phyloP scores from a whole-genome alignment of 257 asterid species.

The Gynochthodes officinalis region DNA sequence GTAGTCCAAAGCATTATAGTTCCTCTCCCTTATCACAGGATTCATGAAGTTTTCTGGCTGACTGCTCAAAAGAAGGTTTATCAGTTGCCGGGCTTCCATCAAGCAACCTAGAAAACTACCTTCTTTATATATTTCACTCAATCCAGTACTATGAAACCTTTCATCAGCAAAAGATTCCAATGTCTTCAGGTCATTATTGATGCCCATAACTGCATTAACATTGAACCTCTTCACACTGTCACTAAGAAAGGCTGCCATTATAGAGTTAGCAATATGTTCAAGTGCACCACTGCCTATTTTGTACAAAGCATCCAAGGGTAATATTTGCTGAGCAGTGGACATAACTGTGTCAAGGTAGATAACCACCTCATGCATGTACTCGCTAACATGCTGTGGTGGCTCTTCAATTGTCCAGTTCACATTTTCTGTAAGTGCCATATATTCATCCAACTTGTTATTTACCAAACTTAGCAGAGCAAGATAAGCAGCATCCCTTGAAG shows the following conservation, averaged over 20 bases:
- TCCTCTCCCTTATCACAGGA: constrained; percentile 88
- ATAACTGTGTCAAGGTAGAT: constrained; percentile 80
- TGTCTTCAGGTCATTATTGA: constrained; percentile 61
- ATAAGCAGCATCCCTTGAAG: constrained; percentile 92
- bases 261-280: constrained; percentile 75
- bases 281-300: constrained; percentile 89
- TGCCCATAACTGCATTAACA: constrained; percentile 54
- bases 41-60: constrained; percentile 93
- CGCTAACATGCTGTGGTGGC: constrained; percentile 57
- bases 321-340: constrained; percentile 87
- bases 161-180: constrained; percentile 83
- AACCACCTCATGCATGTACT: constrained; percentile 65
- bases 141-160: constrained; percentile 68
- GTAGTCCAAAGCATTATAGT: constrained; percentile 65
- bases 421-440: constrained; percentile 68
- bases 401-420: constrained; percentile 85
- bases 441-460: constrained; percentile 70
- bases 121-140: constrained; percentile 69
- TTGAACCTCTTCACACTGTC: constrained; percentile 73
- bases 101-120: constrained; percentile 70
- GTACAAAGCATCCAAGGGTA: constrained; percentile 80
- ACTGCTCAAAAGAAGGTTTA: constrained; percentile 79
- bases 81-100: constrained; percentile 73
- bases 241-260: constrained; percentile 59
- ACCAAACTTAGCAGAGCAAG: constrained; percentile 61